A percentile compares a stretch with the other conserved stretches of the same genome.
Conservation (phyloP, 805 yeast species). For the Lipomyces japonicus region DNA sequence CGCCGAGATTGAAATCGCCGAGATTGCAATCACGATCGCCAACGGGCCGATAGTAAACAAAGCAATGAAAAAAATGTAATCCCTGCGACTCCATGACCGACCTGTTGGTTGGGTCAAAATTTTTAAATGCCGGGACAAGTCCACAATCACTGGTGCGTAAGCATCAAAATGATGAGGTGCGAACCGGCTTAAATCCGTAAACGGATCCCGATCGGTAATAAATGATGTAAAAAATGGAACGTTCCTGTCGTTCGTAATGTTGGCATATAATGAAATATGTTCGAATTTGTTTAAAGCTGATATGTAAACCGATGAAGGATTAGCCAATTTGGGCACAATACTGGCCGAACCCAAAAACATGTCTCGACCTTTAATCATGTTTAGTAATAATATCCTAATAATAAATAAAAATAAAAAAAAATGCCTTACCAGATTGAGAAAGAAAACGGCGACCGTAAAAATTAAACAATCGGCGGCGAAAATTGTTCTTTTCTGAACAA, state of each 20-base stretch:
- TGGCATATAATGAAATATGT: conserved; percentile 61
- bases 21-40: conserved; percentile 7
- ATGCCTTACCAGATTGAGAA: conserved; percentile 77
- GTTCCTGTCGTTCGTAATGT: conserved; percentile 75
- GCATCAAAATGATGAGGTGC: conserved; percentile 7
- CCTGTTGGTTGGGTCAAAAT: background rate
- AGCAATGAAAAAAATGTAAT: conserved; percentile 6
- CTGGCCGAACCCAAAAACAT: conserved; percentile 54
- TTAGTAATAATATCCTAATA: conserved; percentile 20
- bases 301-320: conserved; percentile 47
- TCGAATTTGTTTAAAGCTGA: conserved; percentile 58
- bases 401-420: no score
- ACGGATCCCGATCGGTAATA: conserved; percentile 71
- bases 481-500: conserved; percentile 6
- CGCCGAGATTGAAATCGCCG: conserved; percentile 12
- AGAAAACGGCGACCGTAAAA: conserved; percentile 51
- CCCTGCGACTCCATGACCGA: conserved; percentile 7
- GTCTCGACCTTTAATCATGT: conserved; percentile 41
- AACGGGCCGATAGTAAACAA: conserved; percentile 25
- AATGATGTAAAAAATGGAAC: conserved; percentile 84
- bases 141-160: conserved; percentile 14
- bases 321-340: conserved; percentile 52
- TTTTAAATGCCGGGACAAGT: conserved; percentile 9
- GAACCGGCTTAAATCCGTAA: conserved; percentile 42
- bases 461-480: conserved; percentile 43